Conservation (phyloP, 1,284 basidiomycete genomes). For the Takashimella tepidaria region DNA sequence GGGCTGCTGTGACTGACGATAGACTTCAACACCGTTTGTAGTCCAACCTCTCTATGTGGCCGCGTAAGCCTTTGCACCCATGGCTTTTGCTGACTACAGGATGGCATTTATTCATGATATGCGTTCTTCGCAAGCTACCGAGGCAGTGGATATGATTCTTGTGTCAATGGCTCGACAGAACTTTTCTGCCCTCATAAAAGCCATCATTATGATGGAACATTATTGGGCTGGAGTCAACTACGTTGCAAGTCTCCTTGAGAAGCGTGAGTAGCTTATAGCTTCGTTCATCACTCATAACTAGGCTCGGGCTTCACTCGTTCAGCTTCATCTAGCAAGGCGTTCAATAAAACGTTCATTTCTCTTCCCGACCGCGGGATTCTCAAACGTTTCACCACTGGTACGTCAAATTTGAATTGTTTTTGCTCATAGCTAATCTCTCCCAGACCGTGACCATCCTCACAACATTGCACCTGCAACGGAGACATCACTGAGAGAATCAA, state of each 20-base stretch:
- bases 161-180: constrained; percentile 46
- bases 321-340: constrained; percentile 10
- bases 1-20: background rate
- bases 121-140: constrained; percentile 26
- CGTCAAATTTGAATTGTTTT: background rate
- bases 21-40: constrained; percentile 29
- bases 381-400: constrained; percentile 41
- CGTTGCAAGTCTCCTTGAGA: constrained; percentile 42
- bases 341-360: constrained; percentile 46
- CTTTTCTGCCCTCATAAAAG: constrained; percentile 40
- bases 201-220: constrained; percentile 43
- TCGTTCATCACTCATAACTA: constrained; percentile 9
- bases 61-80: constrained; percentile 19
- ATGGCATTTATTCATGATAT: constrained; percentile 49
- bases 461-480: constrained; percentile 47
- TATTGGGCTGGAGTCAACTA: constrained; percentile 48
- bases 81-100: constrained; percentile 14
- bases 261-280: constrained; percentile 20
- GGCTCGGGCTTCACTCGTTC: constrained; percentile 28
- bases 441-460: constrained; percentile 42
- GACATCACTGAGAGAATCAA: constrained; percentile 43
- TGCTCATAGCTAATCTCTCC: constrained; percentile 1
- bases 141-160: constrained; percentile 29
- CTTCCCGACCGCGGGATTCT: constrained; percentile 48
- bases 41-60: constrained; percentile 45